Percentiles rank a stretch among this genome's conserved stretches.
These are phyloP conservation scores for Panaeolus papilionaceus DNA, from an alignment of 768 basidiomycete species.

Conservation along the genomic window DNA sequence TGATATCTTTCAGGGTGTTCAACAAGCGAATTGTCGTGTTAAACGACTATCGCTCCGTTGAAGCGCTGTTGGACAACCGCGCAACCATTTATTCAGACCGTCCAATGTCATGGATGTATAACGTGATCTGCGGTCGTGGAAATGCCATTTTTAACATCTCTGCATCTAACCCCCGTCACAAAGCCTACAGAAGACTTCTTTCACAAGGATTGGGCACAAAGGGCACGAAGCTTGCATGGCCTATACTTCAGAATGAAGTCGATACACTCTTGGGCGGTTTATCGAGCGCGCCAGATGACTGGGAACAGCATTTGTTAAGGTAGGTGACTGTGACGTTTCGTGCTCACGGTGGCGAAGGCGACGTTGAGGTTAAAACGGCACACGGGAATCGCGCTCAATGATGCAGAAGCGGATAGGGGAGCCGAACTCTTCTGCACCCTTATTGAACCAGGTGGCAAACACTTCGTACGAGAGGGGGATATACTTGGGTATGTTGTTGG, in stretches of 20 bases:
- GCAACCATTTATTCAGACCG: constrained; percentile 62
- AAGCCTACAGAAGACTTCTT: constrained; percentile 47
- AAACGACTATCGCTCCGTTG: constrained; percentile 49
- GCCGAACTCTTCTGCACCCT: too few relatives aligned
- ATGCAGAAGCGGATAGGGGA: too few relatives aligned
- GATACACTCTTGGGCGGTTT: constrained; percentile 41
- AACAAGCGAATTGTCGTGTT: constrained; percentile 55
- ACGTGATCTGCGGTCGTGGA: constrained; percentile 48
- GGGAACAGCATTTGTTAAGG: constrained; percentile 45
- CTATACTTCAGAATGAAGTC: constrained; percentile 43
- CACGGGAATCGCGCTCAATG: too few relatives aligned
- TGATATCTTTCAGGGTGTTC: constrained; percentile 54
- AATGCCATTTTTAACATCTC: constrained; percentile 51
- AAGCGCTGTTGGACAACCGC: constrained; percentile 57
- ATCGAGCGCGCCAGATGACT: constrained; percentile 35
- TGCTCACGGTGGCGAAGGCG: too few relatives aligned
- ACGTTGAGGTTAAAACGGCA: too few relatives aligned
- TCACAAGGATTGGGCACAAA: constrained; percentile 42
- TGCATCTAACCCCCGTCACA: constrained; percentile 42
- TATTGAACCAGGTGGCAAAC: too few relatives aligned
- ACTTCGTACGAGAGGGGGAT: too few relatives aligned
- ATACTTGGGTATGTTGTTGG: too few relatives aligned
- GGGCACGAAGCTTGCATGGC: constrained; percentile 41
- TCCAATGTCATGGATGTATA: constrained; percentile 51
- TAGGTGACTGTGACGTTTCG: too few relatives aligned